These are phyloP conservation scores for Staphylotrichum longicolle DNA, from an alignment of 495 filamentous ascomycete genomes.

Conservation along the genomic window DNA sequence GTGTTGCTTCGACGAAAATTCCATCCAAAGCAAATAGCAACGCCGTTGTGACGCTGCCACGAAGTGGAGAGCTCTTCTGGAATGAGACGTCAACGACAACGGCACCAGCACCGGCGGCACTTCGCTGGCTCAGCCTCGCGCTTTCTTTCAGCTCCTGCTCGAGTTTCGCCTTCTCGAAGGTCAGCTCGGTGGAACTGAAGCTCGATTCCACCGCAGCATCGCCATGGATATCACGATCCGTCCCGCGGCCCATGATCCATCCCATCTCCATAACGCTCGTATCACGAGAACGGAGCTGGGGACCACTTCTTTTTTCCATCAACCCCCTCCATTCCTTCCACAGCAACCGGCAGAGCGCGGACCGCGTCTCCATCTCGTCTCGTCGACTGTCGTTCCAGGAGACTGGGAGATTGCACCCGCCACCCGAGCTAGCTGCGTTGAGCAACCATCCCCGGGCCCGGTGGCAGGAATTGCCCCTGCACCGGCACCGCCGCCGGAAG, in stretches of 20 bases:
- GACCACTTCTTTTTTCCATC: no score
- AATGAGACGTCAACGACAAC: not conserved
- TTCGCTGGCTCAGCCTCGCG: conserved; percentile 5
- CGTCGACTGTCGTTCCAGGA: conserved; percentile 2
- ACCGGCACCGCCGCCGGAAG: conserved; percentile 10
- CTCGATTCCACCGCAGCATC: not conserved
- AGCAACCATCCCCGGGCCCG: not conserved
- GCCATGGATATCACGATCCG: not conserved
- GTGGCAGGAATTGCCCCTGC: conserved; percentile 10
- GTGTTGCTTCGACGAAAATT: not conserved
- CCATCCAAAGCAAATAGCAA: not conserved
- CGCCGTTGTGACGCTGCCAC: not conserved
- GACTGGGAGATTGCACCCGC: conserved; percentile 17
- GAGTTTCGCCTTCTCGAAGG: not conserved
- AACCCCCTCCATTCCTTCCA: not conserved
- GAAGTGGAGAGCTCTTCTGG: conserved; percentile 3
- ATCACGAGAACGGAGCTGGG: not conserved
- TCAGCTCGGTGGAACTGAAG: conserved; percentile 10
- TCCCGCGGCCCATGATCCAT: no score
- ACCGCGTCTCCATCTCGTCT: not conserved
- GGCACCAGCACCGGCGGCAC: not conserved
- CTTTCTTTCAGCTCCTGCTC: not conserved
- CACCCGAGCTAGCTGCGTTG: conserved; percentile 7
- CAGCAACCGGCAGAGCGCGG: conserved; percentile 9
- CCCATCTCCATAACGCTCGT: not conserved